Evolutionary conservation across 805 yeast species (phyloP).

Genomic region (Jamesozyma lodderae): DNA sequence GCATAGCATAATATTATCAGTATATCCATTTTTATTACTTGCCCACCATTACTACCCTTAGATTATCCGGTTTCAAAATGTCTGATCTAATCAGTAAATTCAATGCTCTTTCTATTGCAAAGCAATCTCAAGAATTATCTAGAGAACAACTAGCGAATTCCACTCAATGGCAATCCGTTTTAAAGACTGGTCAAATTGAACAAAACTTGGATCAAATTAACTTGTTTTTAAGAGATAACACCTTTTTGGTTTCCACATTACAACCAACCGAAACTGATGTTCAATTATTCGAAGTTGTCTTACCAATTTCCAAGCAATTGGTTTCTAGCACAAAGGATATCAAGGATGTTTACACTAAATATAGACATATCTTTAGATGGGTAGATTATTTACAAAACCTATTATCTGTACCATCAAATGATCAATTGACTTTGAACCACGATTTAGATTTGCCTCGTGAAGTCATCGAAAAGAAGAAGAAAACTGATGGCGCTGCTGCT

Average conservation of each 20-base stretch:
- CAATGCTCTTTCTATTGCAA: conserved; percentile 20
- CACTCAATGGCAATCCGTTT: conserved; percentile 71
- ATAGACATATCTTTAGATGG: conserved; percentile 91
- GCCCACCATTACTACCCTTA: neutral
- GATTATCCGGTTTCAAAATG: conserved; percentile 10
- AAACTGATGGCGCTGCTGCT: conserved; percentile 23
- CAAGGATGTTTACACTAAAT: conserved; percentile 44
- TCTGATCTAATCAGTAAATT: conserved; percentile 26
- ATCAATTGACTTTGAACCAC: conserved; percentile 50
- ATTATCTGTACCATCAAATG: conserved; percentile 44
- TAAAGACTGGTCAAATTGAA: conserved; percentile 46
- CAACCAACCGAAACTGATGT: conserved; percentile 63
- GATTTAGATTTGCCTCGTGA: conserved; percentile 67
- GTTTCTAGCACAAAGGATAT: conserved; percentile 35
- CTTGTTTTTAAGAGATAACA: conserved; percentile 53
- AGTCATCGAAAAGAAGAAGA: conserved; percentile 47
- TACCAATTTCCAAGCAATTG: conserved; percentile 53
- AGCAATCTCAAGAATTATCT: conserved; percentile 26
- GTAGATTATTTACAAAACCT: conserved; percentile 74
- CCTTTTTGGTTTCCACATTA: conserved; percentile 59
- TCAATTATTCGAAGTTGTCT: conserved; percentile 53
- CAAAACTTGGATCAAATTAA: conserved; percentile 52
- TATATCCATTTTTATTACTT: neutral
- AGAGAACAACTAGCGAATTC: conserved; percentile 57
- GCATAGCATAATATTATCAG: too few relatives aligned